phyloP scores from a whole-genome alignment of 148 eudicot species.

The Vaccinium macrocarpon region DNA sequence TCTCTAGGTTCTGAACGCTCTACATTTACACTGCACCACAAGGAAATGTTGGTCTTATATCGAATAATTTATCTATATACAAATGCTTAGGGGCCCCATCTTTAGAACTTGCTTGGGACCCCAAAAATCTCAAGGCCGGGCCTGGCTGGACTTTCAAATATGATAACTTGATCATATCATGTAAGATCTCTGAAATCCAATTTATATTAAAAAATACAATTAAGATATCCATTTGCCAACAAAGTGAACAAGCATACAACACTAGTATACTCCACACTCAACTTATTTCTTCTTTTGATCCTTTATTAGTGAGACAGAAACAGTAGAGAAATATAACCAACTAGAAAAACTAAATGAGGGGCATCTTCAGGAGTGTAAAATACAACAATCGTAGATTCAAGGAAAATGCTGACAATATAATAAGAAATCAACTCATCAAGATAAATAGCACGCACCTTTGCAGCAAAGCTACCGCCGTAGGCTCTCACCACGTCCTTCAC shows the following conservation, averaged over 20 bases:
- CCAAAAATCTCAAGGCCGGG: too few relatives aligned
- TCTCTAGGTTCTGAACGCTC: too few relatives aligned
- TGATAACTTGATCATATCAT: neutral
- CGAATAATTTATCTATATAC: too few relatives aligned
- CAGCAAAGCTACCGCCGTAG: constrained; percentile 93
- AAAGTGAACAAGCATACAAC: neutral
- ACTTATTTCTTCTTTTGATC: neutral
- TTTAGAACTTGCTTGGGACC: too few relatives aligned
- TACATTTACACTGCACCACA: too few relatives aligned
- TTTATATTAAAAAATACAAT: too few relatives aligned
- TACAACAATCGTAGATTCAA: neutral
- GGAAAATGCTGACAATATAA: neutral
- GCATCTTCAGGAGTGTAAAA: constrained; percentile 2
- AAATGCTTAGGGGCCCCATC: too few relatives aligned
- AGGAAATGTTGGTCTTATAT: too few relatives aligned
- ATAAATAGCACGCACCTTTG: constrained; percentile 55
- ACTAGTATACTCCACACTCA: neutral
- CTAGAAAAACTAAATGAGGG: neutral
- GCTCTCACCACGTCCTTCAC: constrained; percentile 81
- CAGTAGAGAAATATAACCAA: neutral
- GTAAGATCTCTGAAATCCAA: neutral
- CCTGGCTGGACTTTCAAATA: neutral
- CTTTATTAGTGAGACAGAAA: neutral
- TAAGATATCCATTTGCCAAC: neutral
- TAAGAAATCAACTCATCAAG: neutral